Percentiles rank a stretch among this genome's conserved stretches.
phyloP scores from a whole-genome alignment of 805 yeast species.

The Aciculoconidium aculeatum region DNA sequence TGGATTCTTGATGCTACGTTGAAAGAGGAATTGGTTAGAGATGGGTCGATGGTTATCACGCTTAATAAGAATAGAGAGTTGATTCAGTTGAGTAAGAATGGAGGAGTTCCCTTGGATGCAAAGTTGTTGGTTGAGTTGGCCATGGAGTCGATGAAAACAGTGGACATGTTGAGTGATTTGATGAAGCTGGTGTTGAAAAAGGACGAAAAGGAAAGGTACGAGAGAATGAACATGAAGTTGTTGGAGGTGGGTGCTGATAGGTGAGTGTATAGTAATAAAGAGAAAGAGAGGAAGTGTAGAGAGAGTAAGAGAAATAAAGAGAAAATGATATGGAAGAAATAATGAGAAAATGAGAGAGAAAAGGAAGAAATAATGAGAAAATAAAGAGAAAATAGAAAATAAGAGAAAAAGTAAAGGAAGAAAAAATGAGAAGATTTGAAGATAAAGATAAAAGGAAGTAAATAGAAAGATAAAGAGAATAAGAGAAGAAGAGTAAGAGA shows the following conservation, averaged over 20 bases:
- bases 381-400: too few species aligned
- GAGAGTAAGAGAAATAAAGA: too few species aligned
- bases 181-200: slow-evolving; percentile 51
- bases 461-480: too few species aligned
- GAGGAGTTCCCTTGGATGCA: slow-evolving; percentile 82
- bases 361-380: too few species aligned
- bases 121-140: slow-evolving; percentile 61
- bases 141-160: slow-evolving; percentile 57
- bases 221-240: slow-evolving; percentile 21
- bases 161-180: slow-evolving; percentile 56
- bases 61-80: slow-evolving; percentile 85
- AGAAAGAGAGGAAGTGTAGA: neutral
- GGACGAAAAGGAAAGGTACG: slow-evolving; percentile 47
- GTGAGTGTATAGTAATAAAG: slow-evolving; percentile 5
- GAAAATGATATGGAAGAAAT: too few species aligned
- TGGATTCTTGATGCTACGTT: slow-evolving; percentile 69
- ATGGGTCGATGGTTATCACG: slow-evolving; percentile 79
- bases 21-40: slow-evolving; percentile 70
- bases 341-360: neutral
- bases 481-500: too few species aligned
- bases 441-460: too few species aligned
- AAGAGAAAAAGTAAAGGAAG: too few species aligned
- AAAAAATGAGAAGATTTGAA: too few species aligned
- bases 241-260: slow-evolving; percentile 33
- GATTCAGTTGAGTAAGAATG: slow-evolving; percentile 85